Percentiles rank a stretch among this genome's conserved stretches.
Evolutionary conservation across 257 asterid genomes (phyloP).

Genomic region (Solanum medicagineum): DNA sequence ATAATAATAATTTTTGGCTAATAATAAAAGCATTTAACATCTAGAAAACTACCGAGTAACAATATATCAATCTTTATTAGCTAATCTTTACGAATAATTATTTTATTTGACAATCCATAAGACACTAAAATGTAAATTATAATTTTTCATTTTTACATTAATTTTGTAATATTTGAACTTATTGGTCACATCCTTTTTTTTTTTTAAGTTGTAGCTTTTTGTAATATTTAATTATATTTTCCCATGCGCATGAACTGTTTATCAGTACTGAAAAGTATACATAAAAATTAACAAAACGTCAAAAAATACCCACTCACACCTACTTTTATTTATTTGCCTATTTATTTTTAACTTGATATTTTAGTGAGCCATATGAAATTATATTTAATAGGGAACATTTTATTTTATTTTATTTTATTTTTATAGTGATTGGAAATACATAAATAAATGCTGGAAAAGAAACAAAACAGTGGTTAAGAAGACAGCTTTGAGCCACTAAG

Average conservation of each 20-base stretch:
- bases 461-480: neutral
- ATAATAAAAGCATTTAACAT: neutral
- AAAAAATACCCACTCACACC: neutral
- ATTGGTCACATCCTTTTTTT: neutral
- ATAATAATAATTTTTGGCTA: neutral
- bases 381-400: neutral
- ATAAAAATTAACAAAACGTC: neutral
- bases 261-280: too few species aligned
- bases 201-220: neutral
- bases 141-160: neutral
- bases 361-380: neutral
- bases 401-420: too few species aligned
- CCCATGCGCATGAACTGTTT: neutral
- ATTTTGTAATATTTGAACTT: neutral
- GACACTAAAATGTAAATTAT: neutral
- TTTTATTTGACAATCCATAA: too few species aligned
- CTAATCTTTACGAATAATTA: too few species aligned
- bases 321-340: neutral
- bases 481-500: neutral
- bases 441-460: neutral
- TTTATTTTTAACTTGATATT: neutral
- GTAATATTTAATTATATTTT: neutral
- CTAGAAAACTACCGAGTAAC: neutral
- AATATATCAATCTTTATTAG: neutral
- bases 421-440: neutral